phyloP scores from a whole-genome alignment of 2,329 filamentous ascomycete species.

The Paraphaeosphaeria sporulosa region DNA sequence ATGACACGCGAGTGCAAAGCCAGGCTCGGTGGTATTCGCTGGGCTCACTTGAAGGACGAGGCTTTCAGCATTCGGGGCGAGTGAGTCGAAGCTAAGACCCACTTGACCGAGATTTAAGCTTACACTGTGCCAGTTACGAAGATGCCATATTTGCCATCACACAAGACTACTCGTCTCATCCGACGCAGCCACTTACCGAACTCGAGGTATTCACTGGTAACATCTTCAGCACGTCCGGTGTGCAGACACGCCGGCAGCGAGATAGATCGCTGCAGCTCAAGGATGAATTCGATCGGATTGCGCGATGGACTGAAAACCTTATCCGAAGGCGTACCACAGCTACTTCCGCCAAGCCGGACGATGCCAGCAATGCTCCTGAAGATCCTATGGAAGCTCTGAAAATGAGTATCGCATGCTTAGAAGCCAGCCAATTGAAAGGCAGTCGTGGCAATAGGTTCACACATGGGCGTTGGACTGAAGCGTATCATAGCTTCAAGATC shows the following conservation, averaged over 20 bases:
- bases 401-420: conserved; percentile 5
- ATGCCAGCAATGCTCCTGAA: neutral
- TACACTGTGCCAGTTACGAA: conserved; percentile 1
- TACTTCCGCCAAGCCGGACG: neutral
- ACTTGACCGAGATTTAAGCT: neutral
- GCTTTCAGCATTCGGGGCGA: neutral
- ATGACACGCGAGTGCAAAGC: neutral
- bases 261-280: conserved; percentile 7
- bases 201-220: conserved; percentile 5
- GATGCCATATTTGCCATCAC: conserved; percentile 4
- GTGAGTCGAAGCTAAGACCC: neutral
- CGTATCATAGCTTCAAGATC: conserved; percentile 9
- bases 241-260: conserved; percentile 6
- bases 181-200: conserved; percentile 3
- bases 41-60: neutral
- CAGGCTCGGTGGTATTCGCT: neutral
- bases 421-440: conserved; percentile 1
- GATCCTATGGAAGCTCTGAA: neutral
- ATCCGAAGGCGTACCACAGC: neutral
- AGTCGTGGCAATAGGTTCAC: neutral
- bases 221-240: conserved; percentile 7
- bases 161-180: conserved; percentile 1
- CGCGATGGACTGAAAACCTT: conserved; percentile 2
- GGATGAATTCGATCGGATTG: conserved; percentile 7
- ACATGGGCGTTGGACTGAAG: neutral